phyloP scores from a whole-genome alignment of 73 alveolate species.

The Paramecium bursaria region DNA sequence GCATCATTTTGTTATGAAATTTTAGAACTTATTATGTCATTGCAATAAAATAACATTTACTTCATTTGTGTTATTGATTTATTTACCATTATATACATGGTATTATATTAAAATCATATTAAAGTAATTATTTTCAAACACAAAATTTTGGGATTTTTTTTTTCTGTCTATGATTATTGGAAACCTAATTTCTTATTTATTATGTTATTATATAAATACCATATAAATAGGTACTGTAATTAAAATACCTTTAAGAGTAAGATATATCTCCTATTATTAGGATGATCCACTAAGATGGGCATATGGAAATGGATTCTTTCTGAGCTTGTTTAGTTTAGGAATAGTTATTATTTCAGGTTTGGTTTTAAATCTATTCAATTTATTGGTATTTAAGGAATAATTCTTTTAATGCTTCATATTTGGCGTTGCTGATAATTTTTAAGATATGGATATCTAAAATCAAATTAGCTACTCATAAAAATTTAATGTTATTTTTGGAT shows the following conservation, averaged over 20 bases:
- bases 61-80: neutral
- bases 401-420: neutral
- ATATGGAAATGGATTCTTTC: constrained; percentile 61
- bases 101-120: neutral
- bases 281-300: constrained; percentile 59
- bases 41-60: constrained; percentile 42
- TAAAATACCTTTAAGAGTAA: constrained; percentile 52
- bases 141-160: neutral
- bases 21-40: constrained; percentile 10
- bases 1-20: constrained; percentile 31
- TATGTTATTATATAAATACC: constrained; percentile 47
- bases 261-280: constrained; percentile 34
- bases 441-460: neutral
- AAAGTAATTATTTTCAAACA: constrained; percentile 13
- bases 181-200: neutral
- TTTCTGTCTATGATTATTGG: constrained; percentile 14
- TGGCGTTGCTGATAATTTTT: constrained; percentile 21
- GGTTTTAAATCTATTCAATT: neutral
- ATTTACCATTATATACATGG: neutral
- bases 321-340: constrained; percentile 54
- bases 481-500: constrained; percentile 13
- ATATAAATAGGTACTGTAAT: constrained; percentile 37
- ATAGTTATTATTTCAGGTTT: constrained; percentile 6
- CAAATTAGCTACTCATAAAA: neutral
- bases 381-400: neutral